Conservation (phyloP, 2,329 filamentous ascomycete species). For the Cercospora zeae-maydis region DNA sequence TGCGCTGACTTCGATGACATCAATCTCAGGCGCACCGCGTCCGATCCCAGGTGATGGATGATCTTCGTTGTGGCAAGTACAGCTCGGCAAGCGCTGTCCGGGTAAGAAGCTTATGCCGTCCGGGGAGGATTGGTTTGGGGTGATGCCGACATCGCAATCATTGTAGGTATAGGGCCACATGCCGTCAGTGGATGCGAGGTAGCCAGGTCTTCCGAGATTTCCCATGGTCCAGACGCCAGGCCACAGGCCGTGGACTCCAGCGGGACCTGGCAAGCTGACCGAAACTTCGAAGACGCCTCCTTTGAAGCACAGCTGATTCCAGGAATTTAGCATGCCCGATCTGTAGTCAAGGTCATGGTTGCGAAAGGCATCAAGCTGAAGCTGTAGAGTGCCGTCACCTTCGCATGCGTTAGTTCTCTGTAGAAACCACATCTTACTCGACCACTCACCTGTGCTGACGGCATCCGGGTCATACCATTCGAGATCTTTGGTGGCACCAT, state of each 20-base stretch:
- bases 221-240: slow-evolving; percentile 55
- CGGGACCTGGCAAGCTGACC: slow-evolving; percentile 51
- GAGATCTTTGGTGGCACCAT: slow-evolving; percentile 51
- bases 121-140: slow-evolving; percentile 46
- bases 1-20: slow-evolving; percentile 48
- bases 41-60: slow-evolving; percentile 48
- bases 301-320: slow-evolving; percentile 55
- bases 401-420: slow-evolving; percentile 1
- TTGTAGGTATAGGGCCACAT: slow-evolving; percentile 55
- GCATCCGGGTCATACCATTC: slow-evolving; percentile 54
- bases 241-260: slow-evolving; percentile 50
- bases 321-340: slow-evolving; percentile 53
- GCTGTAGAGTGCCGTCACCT: slow-evolving; percentile 43
- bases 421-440: background rate
- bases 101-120: slow-evolving; percentile 45
- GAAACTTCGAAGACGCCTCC: slow-evolving; percentile 53
- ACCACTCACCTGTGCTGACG: slow-evolving; percentile 43
- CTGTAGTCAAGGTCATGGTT: slow-evolving; percentile 57
- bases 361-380: slow-evolving; percentile 62
- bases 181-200: slow-evolving; percentile 51
- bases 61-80: slow-evolving; percentile 46
- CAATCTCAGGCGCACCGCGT: slow-evolving; percentile 49
- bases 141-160: slow-evolving; percentile 49
- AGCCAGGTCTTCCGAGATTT: slow-evolving; percentile 53
- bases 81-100: slow-evolving; percentile 46